These are phyloP conservation scores for Teunomyces gatunensis DNA, from an alignment of 805 yeast species.

Conservation along the genomic window DNA sequence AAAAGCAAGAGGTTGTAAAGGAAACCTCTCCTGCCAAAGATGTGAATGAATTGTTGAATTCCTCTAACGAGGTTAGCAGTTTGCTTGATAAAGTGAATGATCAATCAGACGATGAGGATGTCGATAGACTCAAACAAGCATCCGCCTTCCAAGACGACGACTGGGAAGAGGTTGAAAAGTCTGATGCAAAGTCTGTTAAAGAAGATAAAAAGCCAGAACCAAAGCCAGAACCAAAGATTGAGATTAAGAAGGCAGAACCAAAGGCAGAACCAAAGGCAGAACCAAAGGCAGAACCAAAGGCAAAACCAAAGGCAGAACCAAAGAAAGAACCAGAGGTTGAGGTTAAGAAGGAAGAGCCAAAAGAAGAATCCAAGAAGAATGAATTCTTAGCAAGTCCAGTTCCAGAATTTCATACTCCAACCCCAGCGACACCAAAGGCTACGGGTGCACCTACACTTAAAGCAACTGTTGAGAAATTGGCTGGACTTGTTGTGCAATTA, in stretches of 20 bases:
- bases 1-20: conserved; percentile 7
- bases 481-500: conserved; percentile 53
- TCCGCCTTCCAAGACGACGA: conserved; percentile 25
- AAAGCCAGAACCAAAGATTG: not conserved
- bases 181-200: conserved; percentile 8
- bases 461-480: conserved; percentile 67
- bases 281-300: conserved; percentile 18
- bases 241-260: conserved; percentile 12
- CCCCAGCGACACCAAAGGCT: conserved; percentile 11
- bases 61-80: conserved; percentile 32
- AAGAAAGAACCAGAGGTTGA: conserved; percentile 8
- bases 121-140: conserved; percentile 15
- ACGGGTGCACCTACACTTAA: conserved; percentile 60
- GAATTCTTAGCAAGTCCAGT: conserved; percentile 3
- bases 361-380: not conserved
- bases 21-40: conserved; percentile 16
- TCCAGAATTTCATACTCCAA: conserved; percentile 9
- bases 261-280: conserved; percentile 12
- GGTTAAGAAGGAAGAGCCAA: not conserved
- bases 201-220: not conserved
- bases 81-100: conserved; percentile 39
- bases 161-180: conserved; percentile 40
- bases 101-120: conserved; percentile 38
- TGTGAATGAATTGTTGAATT: conserved; percentile 39
- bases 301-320: conserved; percentile 10